Evolutionary conservation across 768 basidiomycete genomes (phyloP), one percentile per base, ranked within the genome.

Genomic region (Tulasnella sp.): DNA sequence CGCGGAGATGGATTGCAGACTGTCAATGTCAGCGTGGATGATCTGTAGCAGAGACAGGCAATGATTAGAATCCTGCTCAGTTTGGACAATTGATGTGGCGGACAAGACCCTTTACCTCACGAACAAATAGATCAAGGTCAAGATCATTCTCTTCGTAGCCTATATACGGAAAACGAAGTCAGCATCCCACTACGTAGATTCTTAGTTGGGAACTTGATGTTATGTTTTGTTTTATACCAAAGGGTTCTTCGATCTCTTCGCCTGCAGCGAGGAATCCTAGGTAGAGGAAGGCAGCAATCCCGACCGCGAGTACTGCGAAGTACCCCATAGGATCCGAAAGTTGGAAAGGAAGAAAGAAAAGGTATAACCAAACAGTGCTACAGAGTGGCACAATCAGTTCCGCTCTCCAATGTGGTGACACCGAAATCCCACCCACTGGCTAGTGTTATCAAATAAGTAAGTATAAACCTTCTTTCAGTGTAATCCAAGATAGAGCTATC

Each of bases 261-360:
- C 66, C 84, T 1, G 84, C 82, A 5, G 84, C 82, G 21, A 88
- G 66, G 68, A 87, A 84, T 22, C 83, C 84, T n/a, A 87, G 76
- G 69, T 84, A 86, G 56, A 85, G 83, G 70, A 84, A 84, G 0
- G 81, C 72, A 1, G 84, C 82, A 43, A 85, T 75, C 15, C 74
- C 73, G 4, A 83, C 81, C 41, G 83, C 84, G 1, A 81, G 80
- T 44, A 87, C 80, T 3, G 83, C 77, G 66, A 79, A 78, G 74
- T 82, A 86, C 10, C 71, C 73, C 63, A 86, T 82, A 31, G 77
- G 75, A 45, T 72, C 72, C 52, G 83, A 77, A 5, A 86, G 74
- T 68, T 88, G 85, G 76, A 88, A 85, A 1, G 85, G 86, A 1
- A 88, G 73, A 69, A 84, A 82, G 73, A 87, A 84, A 2, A 86